Evolutionary conservation across 164 flowering plant species (phyloP), one percentile per base, ranked within the genome.

Genomic region (Tetracentron sinense): DNA sequence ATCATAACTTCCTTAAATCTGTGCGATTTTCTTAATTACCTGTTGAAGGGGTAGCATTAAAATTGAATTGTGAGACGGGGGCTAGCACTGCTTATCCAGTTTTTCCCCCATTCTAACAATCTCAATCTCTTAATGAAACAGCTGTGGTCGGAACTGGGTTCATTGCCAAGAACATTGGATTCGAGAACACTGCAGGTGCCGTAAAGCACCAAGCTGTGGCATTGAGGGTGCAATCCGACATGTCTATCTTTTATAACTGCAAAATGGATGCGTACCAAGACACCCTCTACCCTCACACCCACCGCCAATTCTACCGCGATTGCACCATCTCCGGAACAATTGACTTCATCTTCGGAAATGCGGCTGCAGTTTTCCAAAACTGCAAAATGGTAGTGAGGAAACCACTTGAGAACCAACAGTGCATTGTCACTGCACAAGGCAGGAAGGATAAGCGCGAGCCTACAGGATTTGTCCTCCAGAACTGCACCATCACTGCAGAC

Each of bases 151-250:
- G 73, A 33, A 72, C 75, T 4, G 16, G 30, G 27, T 84, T 84
- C 81, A 68, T 74, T 31, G 86, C 80, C 12, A 82, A 60, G 69
- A 64, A 74, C 71, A 80, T 82, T 6, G 82, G 83, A 17, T 77
- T 85, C 16, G 83, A 80, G 76, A 87, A 87, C 83, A 29, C 73
- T 0, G 88, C 88, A 0, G 93, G 93, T 0, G 49, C 90, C 0
- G 48, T 1, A 7, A 82, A 81, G 54, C 80, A 78, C 57, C 90
- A 83, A 62, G 87, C 87, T 0, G 85, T 79, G 54, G 87, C 87
- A 5, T 11, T 83, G 42, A 61, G 81, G 25, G 84, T 73, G 2
- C 53, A 64, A 26, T 54, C 82, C 1, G 92, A 87, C 33, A 35
- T 29, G 47, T 62, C 89, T 1, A 53, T 82, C 20, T 83, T 85